phyloP scores from a whole-genome alignment of 2,329 filamentous ascomycete genomes.

The Hypoxylon sp. region DNA sequence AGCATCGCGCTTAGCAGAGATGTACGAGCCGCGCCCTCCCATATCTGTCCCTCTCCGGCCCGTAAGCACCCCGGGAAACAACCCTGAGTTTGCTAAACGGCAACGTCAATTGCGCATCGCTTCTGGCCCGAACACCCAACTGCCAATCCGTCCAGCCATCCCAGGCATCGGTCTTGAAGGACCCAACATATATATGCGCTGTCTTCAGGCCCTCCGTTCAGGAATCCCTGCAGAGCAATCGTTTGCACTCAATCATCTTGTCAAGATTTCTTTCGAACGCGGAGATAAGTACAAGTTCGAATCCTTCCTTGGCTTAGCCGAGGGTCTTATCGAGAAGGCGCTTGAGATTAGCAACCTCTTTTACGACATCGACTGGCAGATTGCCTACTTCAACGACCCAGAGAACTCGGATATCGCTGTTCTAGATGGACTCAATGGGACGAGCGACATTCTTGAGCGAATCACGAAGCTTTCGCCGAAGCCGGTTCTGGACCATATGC shows the following conservation, averaged over 20 bases:
- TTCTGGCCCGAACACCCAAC: conserved; percentile 54
- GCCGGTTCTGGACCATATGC: conserved; percentile 76
- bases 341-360: conserved; percentile 84
- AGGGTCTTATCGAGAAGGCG: conserved; percentile 88
- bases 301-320: conserved; percentile 88
- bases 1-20: conserved; percentile 72
- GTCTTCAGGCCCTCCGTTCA: conserved; percentile 85
- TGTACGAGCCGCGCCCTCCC: conserved; percentile 77
- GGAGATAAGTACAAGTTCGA: conserved; percentile 98
- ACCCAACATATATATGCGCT: conserved; percentile 92
- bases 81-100: conserved; percentile 76
- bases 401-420: conserved; percentile 68
- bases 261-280: conserved; percentile 94
- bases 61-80: conserved; percentile 81
- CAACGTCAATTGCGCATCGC: conserved; percentile 62
- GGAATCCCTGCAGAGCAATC: conserved; percentile 84
- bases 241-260: conserved; percentile 93
- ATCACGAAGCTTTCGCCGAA: conserved; percentile 75
- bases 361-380: conserved; percentile 85
- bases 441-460: conserved; percentile 78
- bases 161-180: conserved; percentile 79
- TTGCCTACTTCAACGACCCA: conserved; percentile 74
- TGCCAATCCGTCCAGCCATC: conserved; percentile 69
- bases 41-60: conserved; percentile 78
- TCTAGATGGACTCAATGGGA: conserved; percentile 74